These are phyloP conservation scores for Hymenoscyphus linearis DNA, from an alignment of 2,329 filamentous ascomycete species.

Conservation along the genomic window DNA sequence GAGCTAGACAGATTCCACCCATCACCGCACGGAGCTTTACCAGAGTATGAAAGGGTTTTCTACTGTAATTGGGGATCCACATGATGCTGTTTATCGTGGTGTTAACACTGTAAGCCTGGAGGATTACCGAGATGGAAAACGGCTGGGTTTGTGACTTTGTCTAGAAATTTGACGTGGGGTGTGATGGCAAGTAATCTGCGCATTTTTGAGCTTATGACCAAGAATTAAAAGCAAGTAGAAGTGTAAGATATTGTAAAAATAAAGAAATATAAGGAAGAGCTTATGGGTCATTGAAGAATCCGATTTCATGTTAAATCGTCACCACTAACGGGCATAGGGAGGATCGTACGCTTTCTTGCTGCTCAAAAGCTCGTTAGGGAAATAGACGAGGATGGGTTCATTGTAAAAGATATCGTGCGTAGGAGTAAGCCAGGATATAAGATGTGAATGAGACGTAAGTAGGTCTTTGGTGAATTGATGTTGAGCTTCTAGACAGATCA, in stretches of 20 bases:
- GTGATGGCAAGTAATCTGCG: slow-evolving; percentile 1
- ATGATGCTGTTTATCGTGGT: slow-evolving; percentile 1
- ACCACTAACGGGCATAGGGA: slow-evolving; percentile 12
- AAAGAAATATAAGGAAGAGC: slow-evolving; percentile 14
- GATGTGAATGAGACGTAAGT: slow-evolving; percentile 27
- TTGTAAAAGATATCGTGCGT: slow-evolving; percentile 29
- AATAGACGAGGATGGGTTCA: slow-evolving; percentile 26
- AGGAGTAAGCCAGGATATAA: slow-evolving; percentile 28
- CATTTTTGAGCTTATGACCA: slow-evolving; percentile 1
- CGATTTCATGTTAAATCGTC: background rate
- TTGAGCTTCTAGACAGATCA: background rate
- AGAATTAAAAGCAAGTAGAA: background rate
- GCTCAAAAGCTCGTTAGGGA: slow-evolving; percentile 32
- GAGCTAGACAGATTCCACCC: too few relatives aligned
- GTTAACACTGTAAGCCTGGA: slow-evolving; percentile 1
- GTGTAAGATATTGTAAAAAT: background rate
- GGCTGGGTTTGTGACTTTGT: background rate
- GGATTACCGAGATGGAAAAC: background rate
- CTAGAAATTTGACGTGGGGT: slow-evolving; percentile 4
- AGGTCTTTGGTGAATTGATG: background rate
- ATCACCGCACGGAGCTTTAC: background rate
- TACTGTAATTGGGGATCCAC: slow-evolving; percentile 2
- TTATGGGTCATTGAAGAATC: slow-evolving; percentile 15
- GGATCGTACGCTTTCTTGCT: slow-evolving; percentile 32
- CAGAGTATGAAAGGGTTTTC: background rate